Evolutionary conservation across 2,329 filamentous ascomycete species (phyloP).

Genomic region (Decorospora gaudefroyi): DNA sequence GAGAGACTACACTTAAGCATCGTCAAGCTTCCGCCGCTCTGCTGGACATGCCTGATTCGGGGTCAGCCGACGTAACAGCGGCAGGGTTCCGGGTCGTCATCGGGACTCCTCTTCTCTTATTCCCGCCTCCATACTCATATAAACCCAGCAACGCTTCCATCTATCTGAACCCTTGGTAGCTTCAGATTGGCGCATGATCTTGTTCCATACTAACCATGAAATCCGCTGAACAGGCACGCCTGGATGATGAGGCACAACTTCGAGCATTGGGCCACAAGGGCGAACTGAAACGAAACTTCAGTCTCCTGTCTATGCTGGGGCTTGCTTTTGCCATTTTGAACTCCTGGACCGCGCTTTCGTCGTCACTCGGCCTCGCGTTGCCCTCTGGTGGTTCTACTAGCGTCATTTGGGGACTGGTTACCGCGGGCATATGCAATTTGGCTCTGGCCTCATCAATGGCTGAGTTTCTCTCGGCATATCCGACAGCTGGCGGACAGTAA

Average conservation of each 20-base stretch:
- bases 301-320: constrained; percentile 63
- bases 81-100: constrained; percentile 9
- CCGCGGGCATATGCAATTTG: constrained; percentile 65
- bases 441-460: constrained; percentile 70
- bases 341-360: constrained; percentile 65
- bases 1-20: constrained; percentile 17
- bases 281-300: constrained; percentile 63
- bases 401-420: constrained; percentile 71
- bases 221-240: constrained; percentile 20
- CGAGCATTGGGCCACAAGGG: constrained; percentile 59
- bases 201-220: too few species aligned
- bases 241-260: constrained; percentile 44
- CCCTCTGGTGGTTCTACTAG: constrained; percentile 72
- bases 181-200: too few species aligned
- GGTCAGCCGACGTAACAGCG: constrained; percentile 9
- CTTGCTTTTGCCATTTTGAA: constrained; percentile 67
- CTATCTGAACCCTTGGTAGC: too few species aligned
- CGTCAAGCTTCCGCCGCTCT: constrained; percentile 17
- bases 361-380: constrained; percentile 64
- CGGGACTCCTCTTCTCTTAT: neutral
- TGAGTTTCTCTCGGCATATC: constrained; percentile 71
- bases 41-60: constrained; percentile 16
- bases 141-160: too few species aligned
- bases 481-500: constrained; percentile 50
- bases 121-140: too few species aligned